Base-by-base conservation (phyloP, 768 basidiomycete genomes). In the Terana coerulea region DNA sequence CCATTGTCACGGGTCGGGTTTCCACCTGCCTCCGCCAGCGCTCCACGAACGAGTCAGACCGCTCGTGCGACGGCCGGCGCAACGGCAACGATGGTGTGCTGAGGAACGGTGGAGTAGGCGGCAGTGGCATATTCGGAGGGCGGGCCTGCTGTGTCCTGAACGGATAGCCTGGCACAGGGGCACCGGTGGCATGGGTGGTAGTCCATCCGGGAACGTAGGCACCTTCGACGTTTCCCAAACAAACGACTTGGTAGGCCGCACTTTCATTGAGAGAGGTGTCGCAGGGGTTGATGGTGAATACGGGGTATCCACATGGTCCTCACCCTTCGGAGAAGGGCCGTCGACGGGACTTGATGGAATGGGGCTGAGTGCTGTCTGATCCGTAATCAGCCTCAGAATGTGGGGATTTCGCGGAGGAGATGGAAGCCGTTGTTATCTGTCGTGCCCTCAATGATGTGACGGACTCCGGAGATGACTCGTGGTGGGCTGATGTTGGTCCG, bases 41-140 rank as follows among this genome's bases (percentile, higher is more conserved):
- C 44, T 37, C n/a, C 12, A 28, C 43, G 28, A 43, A 43, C n/a
- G 31, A 33, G 28, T 37, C 44, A 8, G 9, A 24, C 17, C 39
- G 30, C 14, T 22, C 26, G 19, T 37, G 33, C 9, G 14, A 34
- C 17, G 22, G 12, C 11, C 34, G 35, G 17, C 31, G 43, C 21
- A 53, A 7, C 28, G 36, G 26, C 26, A 41, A 28, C 39, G 39
- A 40, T 17, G 49, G 49, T 29, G 49, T 50, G 37, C 37, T 37
- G 12, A 36, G 21, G 24, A 48, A 36, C 17, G 51, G 55, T 21
- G 51, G 44, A 5, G 41, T 52, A 2, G 54, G 54, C n/a, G 55
- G 55, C 5, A 55, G 54, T 12, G 54, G 54, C 2, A 55, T 26
- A 21, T 46, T 17, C 14, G 54, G 54, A n/a, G 54, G 54, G 11